phyloP scores from a whole-genome alignment of 2,329 filamentous ascomycete genomes.

The Apiospora marii region DNA sequence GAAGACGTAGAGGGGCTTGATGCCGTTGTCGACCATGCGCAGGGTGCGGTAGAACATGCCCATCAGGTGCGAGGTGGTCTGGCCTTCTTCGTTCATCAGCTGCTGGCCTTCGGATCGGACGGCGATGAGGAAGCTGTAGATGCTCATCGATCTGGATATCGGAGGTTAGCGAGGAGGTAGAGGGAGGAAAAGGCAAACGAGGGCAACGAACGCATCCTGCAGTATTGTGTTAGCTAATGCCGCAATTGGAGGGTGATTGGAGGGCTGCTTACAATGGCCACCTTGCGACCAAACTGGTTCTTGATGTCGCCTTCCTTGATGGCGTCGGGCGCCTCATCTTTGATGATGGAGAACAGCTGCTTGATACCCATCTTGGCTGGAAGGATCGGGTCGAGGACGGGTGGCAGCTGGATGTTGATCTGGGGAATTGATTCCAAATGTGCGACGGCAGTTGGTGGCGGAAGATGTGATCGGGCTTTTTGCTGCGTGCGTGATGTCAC shows the following conservation, averaged over 20 bases:
- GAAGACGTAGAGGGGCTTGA: constrained; percentile 98
- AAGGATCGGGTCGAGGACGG: too few species aligned
- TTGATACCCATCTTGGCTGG: constrained; percentile 71
- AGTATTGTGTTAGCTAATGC: constrained; percentile 23
- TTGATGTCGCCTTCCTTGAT: constrained; percentile 98
- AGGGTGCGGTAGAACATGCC: constrained; percentile 99
- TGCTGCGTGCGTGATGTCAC: constrained; percentile 3
- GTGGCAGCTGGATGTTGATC: not conserved
- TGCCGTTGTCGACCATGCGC: constrained; percentile 97
- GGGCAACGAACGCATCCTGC: constrained; percentile 64
- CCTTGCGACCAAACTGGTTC: constrained; percentile 97
- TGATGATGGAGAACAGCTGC: constrained; percentile 82
- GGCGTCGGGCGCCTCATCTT: constrained; percentile 92
- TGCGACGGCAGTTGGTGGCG: not conserved
- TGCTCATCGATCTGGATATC: constrained; percentile 83
- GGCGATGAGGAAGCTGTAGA: constrained; percentile 98
- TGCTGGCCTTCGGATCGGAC: constrained; percentile 97
- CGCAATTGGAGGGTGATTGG: not conserved
- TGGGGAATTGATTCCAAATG: not conserved
- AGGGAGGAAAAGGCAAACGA: constrained; percentile 24
- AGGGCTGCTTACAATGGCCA: constrained; percentile 80
- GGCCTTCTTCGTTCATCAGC: constrained; percentile 91
- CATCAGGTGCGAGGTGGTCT: constrained; percentile 98
- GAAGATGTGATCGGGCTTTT: not conserved
- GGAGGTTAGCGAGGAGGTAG: constrained; percentile 22